Evolutionary conservation across 768 basidiomycete species (phyloP).

Genomic region (Lactarius sp.): DNA sequence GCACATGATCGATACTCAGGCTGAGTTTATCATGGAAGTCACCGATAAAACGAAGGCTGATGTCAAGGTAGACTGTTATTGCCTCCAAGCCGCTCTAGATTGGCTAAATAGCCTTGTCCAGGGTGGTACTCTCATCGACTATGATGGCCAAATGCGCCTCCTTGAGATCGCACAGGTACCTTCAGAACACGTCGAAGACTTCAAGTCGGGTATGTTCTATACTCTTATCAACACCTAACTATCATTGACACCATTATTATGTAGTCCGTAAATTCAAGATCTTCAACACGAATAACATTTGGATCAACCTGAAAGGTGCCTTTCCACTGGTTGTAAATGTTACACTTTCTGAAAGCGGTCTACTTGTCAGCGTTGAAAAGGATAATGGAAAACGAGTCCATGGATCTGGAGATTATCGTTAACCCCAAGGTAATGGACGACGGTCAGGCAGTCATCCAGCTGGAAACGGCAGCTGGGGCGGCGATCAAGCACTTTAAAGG

Average conservation of each 20-base stretch:
- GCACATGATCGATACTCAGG: conserved; percentile 75
- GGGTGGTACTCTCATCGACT: conserved; percentile 88
- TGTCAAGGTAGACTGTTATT: conserved; percentile 37
- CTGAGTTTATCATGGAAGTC: conserved; percentile 93
- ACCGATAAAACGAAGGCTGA: conserved; percentile 97
- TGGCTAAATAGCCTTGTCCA: conserved; percentile 27
- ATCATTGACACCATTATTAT: conserved; percentile 11
- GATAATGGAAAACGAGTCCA: conserved; percentile 78
- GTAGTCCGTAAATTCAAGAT: conserved; percentile 88
- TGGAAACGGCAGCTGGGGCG: conserved; percentile 69
- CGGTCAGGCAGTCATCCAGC: conserved; percentile 74
- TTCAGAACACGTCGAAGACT: conserved; percentile 89
- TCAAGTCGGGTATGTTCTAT: conserved; percentile 59
- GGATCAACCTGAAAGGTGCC: conserved; percentile 70
- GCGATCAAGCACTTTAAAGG: conserved; percentile 92
- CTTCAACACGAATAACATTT: conserved; percentile 83
- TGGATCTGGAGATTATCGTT: conserved; percentile 94
- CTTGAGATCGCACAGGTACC: conserved; percentile 96
- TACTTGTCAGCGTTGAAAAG: conserved; percentile 68
- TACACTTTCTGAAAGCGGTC: background rate
- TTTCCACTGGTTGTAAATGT: background rate
- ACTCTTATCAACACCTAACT: background rate
- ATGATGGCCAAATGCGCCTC: conserved; percentile 81
- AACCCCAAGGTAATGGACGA: conserved; percentile 86
- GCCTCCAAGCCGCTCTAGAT: background rate